These are phyloP conservation scores for Cystoderma amianthinum DNA, from an alignment of 768 basidiomycete species.

Conservation along the genomic window DNA sequence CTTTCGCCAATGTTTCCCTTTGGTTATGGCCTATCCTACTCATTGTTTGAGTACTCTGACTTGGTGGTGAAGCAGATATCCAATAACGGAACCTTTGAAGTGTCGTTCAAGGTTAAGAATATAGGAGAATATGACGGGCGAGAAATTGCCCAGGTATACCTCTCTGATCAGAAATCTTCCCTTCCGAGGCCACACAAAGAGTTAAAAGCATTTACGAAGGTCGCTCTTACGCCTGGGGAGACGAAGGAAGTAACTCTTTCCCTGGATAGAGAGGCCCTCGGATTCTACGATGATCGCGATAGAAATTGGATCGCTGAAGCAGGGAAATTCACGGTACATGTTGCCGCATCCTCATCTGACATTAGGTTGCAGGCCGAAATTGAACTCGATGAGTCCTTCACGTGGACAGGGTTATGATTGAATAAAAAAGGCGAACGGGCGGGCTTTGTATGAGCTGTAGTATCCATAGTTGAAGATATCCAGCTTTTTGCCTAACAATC, in stretches of 20 bases:
- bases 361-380: conserved; percentile 27
- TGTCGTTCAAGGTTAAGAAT: conserved; percentile 40
- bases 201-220: conserved; percentile 42
- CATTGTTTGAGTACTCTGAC: conserved; percentile 45
- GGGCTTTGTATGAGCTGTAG: neutral
- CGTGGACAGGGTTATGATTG: conserved; percentile 38
- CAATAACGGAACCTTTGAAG: conserved; percentile 23
- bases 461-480: neutral
- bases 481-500: neutral
- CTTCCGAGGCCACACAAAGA: conserved; percentile 38
- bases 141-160: conserved; percentile 43
- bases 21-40: conserved; percentile 55
- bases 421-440: too few relatives aligned
- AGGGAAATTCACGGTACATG: conserved; percentile 36
- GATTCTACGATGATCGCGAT: conserved; percentile 39
- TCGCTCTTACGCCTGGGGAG: conserved; percentile 36
- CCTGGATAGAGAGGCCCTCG: conserved; percentile 40
- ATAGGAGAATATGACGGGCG: conserved; percentile 33
- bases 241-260: conserved; percentile 25
- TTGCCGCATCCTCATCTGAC: conserved; percentile 40
- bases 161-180: conserved; percentile 31
- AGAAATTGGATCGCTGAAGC: conserved; percentile 39
- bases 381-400: conserved; percentile 24
- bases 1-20: conserved; percentile 45
- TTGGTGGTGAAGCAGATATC: conserved; percentile 27